These are phyloP conservation scores for Mytilinidion resinicola DNA, from an alignment of 495 filamentous ascomycete genomes.

Conservation along the genomic window DNA sequence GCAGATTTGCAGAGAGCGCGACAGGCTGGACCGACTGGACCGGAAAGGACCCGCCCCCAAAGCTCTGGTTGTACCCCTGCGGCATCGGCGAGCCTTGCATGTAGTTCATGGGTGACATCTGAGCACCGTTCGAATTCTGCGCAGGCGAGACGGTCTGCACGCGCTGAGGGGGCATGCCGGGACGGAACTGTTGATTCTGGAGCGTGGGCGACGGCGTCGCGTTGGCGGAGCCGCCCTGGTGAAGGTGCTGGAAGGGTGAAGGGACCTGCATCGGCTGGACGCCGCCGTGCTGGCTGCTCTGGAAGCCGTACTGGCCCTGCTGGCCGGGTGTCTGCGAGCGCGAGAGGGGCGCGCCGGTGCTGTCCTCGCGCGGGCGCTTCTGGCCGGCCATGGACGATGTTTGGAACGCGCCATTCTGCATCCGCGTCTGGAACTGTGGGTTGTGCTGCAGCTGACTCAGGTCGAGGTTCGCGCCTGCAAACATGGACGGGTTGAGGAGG, in stretches of 20 bases:
- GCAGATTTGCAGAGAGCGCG: conserved; percentile 48
- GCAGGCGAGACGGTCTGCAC: conserved; percentile 88
- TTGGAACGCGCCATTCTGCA: conserved; percentile 6
- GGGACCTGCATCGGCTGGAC: conserved; percentile 52
- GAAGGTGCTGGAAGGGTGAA: conserved; percentile 73
- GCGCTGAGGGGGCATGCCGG: conserved; percentile 58
- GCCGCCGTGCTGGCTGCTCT: conserved; percentile 46
- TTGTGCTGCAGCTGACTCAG: conserved; percentile 3
- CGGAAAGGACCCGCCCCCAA: conserved; percentile 11
- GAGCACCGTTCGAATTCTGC: conserved; percentile 52
- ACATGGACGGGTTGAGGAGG: conserved; percentile 8
- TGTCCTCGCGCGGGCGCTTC: conserved; percentile 4
- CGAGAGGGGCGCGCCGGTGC: conserved; percentile 46
- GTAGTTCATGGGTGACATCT: conserved; percentile 42
- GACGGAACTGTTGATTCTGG: conserved; percentile 68
- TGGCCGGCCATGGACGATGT: background rate
- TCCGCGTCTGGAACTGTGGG: conserved; percentile 5
- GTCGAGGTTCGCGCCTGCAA: background rate
- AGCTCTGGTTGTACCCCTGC: conserved; percentile 43
- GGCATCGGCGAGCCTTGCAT: conserved; percentile 33
- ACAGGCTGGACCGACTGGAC: conserved; percentile 35
- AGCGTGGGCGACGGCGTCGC: conserved; percentile 83
- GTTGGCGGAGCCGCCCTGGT: conserved; percentile 71
- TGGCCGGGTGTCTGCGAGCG: conserved; percentile 91
- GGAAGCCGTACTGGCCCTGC: conserved; percentile 56